Conservation (phyloP, 768 basidiomycete species). For the Macrolepiota albuminosa region DNA sequence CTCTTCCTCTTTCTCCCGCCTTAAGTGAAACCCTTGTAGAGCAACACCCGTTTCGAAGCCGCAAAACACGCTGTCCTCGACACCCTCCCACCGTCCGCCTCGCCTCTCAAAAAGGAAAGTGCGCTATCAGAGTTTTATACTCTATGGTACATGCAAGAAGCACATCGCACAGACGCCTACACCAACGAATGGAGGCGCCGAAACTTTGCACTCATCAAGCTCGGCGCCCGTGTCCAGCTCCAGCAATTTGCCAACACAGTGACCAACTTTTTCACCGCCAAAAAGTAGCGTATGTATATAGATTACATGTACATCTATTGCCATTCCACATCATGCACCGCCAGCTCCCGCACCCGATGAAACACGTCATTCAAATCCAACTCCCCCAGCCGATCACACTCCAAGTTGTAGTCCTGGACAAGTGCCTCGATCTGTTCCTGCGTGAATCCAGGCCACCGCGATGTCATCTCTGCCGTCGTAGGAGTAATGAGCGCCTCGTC, state of each 20-base stretch:
- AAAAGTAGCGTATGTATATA: slow-evolving; percentile 6
- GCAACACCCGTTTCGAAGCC: slow-evolving; percentile 74
- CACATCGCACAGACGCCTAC: slow-evolving; percentile 50
- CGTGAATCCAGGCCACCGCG: slow-evolving; percentile 73
- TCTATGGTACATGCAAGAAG: slow-evolving; percentile 72
- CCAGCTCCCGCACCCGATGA: slow-evolving; percentile 59
- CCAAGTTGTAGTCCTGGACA: slow-evolving; percentile 53
- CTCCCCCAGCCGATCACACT: slow-evolving; percentile 54
- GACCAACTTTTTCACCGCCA: slow-evolving; percentile 18
- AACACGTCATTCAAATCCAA: slow-evolving; percentile 59
- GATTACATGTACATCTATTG: slow-evolving; percentile 11
- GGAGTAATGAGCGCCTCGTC: slow-evolving; percentile 57
- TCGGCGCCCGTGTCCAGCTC: slow-evolving; percentile 55
- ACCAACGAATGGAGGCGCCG: slow-evolving; percentile 63
- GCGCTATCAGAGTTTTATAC: slow-evolving; percentile 71
- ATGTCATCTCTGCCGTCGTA: slow-evolving; percentile 51
- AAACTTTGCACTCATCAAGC: slow-evolving; percentile 49
- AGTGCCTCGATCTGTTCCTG: slow-evolving; percentile 59
- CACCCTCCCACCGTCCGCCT: slow-evolving; percentile 47
- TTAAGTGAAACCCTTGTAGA: slow-evolving; percentile 36
- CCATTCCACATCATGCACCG: slow-evolving; percentile 42
- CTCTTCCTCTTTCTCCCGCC: not conserved
- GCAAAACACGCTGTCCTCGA: slow-evolving; percentile 57
- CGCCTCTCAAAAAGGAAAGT: slow-evolving; percentile 54
- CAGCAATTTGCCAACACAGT: slow-evolving; percentile 35